phyloP scores from a whole-genome alignment of 2,329 filamentous ascomycete genomes.

The Penicillium griseofulvum region DNA sequence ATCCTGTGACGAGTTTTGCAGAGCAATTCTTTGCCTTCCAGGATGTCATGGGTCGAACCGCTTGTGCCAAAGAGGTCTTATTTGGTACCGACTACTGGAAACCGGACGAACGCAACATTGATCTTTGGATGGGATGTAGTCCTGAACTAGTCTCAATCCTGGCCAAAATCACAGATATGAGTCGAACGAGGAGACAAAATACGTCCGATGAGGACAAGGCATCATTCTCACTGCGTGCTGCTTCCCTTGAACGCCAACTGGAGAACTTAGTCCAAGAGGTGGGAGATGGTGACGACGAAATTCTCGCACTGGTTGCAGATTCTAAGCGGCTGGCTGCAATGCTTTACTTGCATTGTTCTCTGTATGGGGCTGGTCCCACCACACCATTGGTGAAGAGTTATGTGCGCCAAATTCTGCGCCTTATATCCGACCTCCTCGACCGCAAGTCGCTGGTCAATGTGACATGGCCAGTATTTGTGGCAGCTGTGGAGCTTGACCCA shows the following conservation, averaged over 20 bases:
- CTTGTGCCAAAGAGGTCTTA: conserved; percentile 48
- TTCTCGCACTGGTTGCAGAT: conserved; percentile 40
- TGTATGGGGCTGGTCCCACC: conserved; percentile 44
- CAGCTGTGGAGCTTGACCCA: conserved; percentile 44
- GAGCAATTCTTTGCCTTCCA: conserved; percentile 54
- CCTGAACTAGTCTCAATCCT: conserved; percentile 48
- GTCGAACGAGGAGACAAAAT: conserved; percentile 34
- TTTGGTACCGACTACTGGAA: conserved; percentile 52
- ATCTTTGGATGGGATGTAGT: conserved; percentile 52
- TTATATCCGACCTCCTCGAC: conserved; percentile 35
- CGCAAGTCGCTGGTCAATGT: conserved; percentile 35
- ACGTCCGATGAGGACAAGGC: conserved; percentile 23
- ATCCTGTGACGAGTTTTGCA: conserved; percentile 37
- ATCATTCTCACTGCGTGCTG: conserved; percentile 33
- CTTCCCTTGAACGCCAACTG: conserved; percentile 35
- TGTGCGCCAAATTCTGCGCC: conserved; percentile 37
- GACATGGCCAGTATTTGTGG: conserved; percentile 47
- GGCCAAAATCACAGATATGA: conserved; percentile 50
- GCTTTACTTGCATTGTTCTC: conserved; percentile 48
- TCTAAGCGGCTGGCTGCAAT: conserved; percentile 46
- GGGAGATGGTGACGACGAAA: conserved; percentile 30
- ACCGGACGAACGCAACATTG: conserved; percentile 37
- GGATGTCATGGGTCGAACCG: conserved; percentile 52
- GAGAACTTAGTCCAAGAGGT: conserved; percentile 36
- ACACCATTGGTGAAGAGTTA: conserved; percentile 35